Base-by-base conservation (phyloP, 2,329 filamentous ascomycete genomes). In the Mariannaea elegans region DNA sequence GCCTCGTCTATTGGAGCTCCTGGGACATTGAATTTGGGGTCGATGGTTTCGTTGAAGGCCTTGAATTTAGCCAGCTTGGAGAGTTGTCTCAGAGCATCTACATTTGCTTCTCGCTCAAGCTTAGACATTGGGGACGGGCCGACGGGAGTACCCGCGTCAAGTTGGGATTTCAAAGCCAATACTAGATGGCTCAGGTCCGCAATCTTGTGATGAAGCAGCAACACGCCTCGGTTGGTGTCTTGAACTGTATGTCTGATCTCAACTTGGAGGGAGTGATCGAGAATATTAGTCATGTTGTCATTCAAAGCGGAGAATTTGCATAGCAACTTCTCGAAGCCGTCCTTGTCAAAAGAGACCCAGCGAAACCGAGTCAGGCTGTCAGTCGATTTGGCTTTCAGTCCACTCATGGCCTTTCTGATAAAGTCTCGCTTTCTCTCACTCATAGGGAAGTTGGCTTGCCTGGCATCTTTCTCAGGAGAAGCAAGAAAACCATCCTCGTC, bases 21-120 rank as follows among this genome's bases (percentile, higher is more conserved):
- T 12, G 70, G 70, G 3, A 55, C 65, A 21, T 69, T 69, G 3
- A 74, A 74, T 45, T 66, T 71, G 16, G 71, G 71, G 38, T 81
- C 79, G 31, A 82, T 78, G 2, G 78, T 78, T 64, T 81, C 76
- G 41, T 82, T 83, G 65, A 83, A 83, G 2, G 81, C 81, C 62
- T 83, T 83, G 74, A 83, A 83, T 61, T 80, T 81, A 65, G 81
- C 80, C 7, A 83, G 66, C 56, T 78, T 77, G 2, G 78, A 73
- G 2, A 83, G 66, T 24, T 80, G 75, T 46, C 74, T 72, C 7
- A 82, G 69, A 1, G 75, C 76, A 19, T 78, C 74, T 13, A 75
- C 75, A 38, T 81, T 78, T 42, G 75, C 76, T 16, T 75, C 74
- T 38, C 74, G 71, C 56, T 78, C 76, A 1, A 68, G 54, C 19